Evolutionary conservation across 2,329 filamentous ascomycete species (phyloP).

Genomic region (Kalmusia sp.): DNA sequence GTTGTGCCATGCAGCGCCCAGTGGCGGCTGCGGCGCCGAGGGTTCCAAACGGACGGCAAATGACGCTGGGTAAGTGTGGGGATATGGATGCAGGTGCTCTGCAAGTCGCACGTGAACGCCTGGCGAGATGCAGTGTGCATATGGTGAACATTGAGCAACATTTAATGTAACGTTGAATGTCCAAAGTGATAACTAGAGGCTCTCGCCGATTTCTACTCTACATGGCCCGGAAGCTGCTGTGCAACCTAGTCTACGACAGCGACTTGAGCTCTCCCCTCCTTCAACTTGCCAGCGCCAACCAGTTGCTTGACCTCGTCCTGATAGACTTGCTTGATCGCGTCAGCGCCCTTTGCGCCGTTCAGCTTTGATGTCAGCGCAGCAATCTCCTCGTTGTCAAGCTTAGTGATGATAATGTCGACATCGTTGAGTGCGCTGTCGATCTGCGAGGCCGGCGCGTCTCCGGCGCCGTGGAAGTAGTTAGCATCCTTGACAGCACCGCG

Average conservation of each 20-base stretch:
- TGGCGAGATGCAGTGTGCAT: background rate
- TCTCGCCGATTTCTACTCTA: too few relatives aligned
- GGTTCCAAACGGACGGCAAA: slow-evolving; percentile 1
- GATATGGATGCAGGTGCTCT: background rate
- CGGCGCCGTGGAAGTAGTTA: slow-evolving; percentile 82
- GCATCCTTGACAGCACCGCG: slow-evolving; percentile 94
- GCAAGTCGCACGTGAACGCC: background rate
- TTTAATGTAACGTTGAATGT: too few relatives aligned
- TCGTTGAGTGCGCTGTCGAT: slow-evolving; percentile 86
- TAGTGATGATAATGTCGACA: slow-evolving; percentile 84
- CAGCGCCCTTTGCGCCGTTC: slow-evolving; percentile 75
- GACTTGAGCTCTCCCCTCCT: slow-evolving; percentile 81
- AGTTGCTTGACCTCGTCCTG: slow-evolving; percentile 78
- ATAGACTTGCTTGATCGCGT: slow-evolving; percentile 87
- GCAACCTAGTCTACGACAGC: slow-evolving; percentile 46
- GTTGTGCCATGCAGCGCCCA: slow-evolving; percentile 1
- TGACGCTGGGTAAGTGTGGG: slow-evolving; percentile 1
- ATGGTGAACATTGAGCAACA: background rate
- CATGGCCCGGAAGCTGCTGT: background rate
- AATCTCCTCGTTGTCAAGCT: slow-evolving; percentile 91
- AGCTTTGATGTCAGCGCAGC: slow-evolving; percentile 83
- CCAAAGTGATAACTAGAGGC: too few relatives aligned
- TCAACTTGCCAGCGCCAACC: slow-evolving; percentile 81
- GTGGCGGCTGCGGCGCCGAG: slow-evolving; percentile 4
- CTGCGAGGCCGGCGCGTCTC: slow-evolving; percentile 75